Percentiles rank a stretch among this genome's conserved stretches.
phyloP scores from a whole-genome alignment of 2,329 filamentous ascomycete genomes.

The Colletotrichum melonis region DNA sequence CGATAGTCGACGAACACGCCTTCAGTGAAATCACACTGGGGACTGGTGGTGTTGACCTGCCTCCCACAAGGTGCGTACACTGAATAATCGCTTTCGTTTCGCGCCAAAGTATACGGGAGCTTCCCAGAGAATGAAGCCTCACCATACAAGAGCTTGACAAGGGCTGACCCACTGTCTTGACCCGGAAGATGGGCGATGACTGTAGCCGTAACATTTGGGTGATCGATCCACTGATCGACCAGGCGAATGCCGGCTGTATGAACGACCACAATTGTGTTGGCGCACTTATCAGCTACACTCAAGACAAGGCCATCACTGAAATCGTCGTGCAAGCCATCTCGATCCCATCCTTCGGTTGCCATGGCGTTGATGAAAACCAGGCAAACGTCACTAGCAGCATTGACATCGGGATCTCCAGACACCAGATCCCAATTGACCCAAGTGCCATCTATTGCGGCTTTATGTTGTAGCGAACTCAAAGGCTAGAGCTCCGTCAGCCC shows the following conservation, averaged over 20 bases:
- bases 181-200: slow-evolving; percentile 74
- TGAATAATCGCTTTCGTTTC: slow-evolving; percentile 64
- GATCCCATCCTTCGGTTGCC: slow-evolving; percentile 77
- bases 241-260: slow-evolving; percentile 71
- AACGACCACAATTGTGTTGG: slow-evolving; percentile 72
- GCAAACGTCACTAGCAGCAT: slow-evolving; percentile 69
- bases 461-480: slow-evolving; percentile 67
- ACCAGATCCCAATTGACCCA: slow-evolving; percentile 70
- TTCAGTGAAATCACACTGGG: slow-evolving; percentile 63
- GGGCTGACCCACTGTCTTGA: slow-evolving; percentile 68
- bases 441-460: slow-evolving; percentile 64
- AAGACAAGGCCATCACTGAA: slow-evolving; percentile 68
- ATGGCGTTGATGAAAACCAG: slow-evolving; percentile 75
- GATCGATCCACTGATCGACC: slow-evolving; percentile 70
- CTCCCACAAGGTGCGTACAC: slow-evolving; percentile 40
- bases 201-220: slow-evolving; percentile 73
- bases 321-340: slow-evolving; percentile 72
- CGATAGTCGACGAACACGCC: slow-evolving; percentile 66
- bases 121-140: slow-evolving; percentile 66
- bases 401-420: slow-evolving; percentile 58
- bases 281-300: slow-evolving; percentile 67
- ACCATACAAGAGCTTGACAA: slow-evolving; percentile 69
- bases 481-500: slow-evolving; percentile 52
- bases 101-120: slow-evolving; percentile 71
- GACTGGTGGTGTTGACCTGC: slow-evolving; percentile 37